Conservation (phyloP, 306 rosid genomes). For the Trifolium fragiferum region DNA sequence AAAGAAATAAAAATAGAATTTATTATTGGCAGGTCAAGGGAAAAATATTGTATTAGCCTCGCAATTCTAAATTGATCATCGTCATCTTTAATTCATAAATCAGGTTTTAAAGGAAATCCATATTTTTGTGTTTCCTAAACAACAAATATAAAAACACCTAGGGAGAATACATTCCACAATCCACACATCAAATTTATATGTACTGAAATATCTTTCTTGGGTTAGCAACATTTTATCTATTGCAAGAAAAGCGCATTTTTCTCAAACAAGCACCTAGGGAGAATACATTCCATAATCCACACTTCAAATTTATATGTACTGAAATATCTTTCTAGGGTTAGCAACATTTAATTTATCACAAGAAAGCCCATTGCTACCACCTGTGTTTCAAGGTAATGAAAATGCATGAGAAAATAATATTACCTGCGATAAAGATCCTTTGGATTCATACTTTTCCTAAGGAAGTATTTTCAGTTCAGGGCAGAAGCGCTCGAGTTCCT, state of each 20-base stretch:
- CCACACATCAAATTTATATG: slow-evolving; percentile 11
- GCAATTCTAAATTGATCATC: neutral
- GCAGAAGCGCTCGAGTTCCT: slow-evolving; percentile 96
- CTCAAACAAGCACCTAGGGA: neutral
- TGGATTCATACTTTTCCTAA: slow-evolving; percentile 83
- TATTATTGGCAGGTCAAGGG: slow-evolving; percentile 4
- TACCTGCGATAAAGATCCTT: slow-evolving; percentile 95
- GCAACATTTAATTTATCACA: slow-evolving; percentile 10
- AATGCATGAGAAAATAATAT: slow-evolving; percentile 34
- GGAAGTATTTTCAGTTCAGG: slow-evolving; percentile 92
- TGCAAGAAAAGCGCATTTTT: neutral
- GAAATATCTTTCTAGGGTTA: slow-evolving; percentile 20
- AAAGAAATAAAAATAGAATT: slow-evolving; percentile 15
- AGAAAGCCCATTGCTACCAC: slow-evolving; percentile 18
- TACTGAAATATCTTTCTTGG: slow-evolving; percentile 7
- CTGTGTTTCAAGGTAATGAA: slow-evolving; percentile 20
- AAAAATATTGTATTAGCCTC: slow-evolving; percentile 22
- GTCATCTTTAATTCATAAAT: too few species aligned
- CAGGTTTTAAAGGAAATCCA: too few species aligned
- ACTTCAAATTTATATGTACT: neutral
- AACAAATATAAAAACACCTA: slow-evolving; percentile 9
- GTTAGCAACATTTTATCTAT: slow-evolving; percentile 18
- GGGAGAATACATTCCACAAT: slow-evolving; percentile 24
- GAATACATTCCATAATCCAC: slow-evolving; percentile 28
- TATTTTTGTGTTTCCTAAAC: neutral